Percentiles rank a stretch among this genome's conserved stretches.
Conservation (phyloP, 2,329 filamentous ascomycete genomes). For the Neopestalotiopsis sp. region DNA sequence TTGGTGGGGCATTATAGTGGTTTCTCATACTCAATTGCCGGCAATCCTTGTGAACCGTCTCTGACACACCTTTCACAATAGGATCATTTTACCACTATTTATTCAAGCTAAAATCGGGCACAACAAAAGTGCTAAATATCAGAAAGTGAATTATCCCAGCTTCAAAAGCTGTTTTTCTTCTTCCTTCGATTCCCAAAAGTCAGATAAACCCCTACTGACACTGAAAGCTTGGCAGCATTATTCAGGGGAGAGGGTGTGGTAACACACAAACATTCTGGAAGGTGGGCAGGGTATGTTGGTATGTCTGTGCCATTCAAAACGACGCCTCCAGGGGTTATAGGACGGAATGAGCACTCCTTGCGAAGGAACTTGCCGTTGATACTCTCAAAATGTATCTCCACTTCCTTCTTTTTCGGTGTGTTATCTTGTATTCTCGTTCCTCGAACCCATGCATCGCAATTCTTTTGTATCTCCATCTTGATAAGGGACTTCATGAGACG, state of each 20-base stretch:
- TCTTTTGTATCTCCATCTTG: background rate
- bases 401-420: background rate
- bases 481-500: background rate
- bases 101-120: background rate
- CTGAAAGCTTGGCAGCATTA: background rate
- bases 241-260: background rate
- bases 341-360: background rate
- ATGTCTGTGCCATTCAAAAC: background rate
- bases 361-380: background rate
- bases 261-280: conserved; percentile 11
- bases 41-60: background rate
- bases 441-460: too few species aligned
- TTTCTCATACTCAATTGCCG: background rate
- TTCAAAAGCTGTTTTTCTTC: background rate
- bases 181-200: background rate
- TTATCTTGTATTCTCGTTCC: background rate
- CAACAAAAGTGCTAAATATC: background rate
- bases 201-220: background rate
- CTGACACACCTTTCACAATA: background rate
- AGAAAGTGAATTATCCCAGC: too few species aligned
- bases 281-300: background rate
- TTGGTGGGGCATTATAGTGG: background rate
- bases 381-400: background rate
- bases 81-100: background rate
- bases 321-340: background rate